A percentile compares a stretch with the other conserved stretches of the same genome.
Evolutionary conservation across 1,139 yeast genomes (phyloP).

Genomic region (Kurtzmaniella quercitrusa): DNA sequence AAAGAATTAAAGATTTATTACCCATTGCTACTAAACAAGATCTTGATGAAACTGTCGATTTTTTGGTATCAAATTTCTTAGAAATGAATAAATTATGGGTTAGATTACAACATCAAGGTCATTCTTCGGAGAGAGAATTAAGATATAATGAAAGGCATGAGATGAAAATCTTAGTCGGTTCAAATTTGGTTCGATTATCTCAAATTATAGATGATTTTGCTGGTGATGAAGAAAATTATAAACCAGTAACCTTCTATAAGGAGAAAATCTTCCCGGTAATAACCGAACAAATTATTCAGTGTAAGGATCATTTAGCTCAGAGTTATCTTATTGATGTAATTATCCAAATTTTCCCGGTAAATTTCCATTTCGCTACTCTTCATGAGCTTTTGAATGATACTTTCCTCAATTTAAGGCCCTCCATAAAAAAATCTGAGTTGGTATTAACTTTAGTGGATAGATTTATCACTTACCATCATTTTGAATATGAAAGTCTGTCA

Average conservation of each 20-base stretch:
- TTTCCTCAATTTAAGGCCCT: slow-evolving; percentile 60
- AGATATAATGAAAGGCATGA: slow-evolving; percentile 81
- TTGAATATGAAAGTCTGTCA: slow-evolving; percentile 21
- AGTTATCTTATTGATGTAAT: slow-evolving; percentile 83
- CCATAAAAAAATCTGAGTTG: slow-evolving; percentile 63
- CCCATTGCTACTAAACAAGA: slow-evolving; percentile 46
- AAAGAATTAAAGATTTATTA: slow-evolving; percentile 70
- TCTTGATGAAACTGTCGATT: slow-evolving; percentile 62
- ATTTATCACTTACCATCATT: slow-evolving; percentile 54
- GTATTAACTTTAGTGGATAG: slow-evolving; percentile 70
- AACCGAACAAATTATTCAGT: slow-evolving; percentile 87
- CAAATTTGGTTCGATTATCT: slow-evolving; percentile 82
- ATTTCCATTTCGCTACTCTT: slow-evolving; percentile 77
- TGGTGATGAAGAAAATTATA: slow-evolving; percentile 37
- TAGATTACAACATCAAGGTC: slow-evolving; percentile 92
- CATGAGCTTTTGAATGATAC: slow-evolving; percentile 63
- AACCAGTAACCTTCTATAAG: slow-evolving; percentile 48
- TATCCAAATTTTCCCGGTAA: slow-evolving; percentile 92
- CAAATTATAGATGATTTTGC: slow-evolving; percentile 70
- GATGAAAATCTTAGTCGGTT: slow-evolving; percentile 86
- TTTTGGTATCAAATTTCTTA: slow-evolving; percentile 79
- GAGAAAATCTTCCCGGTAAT: slow-evolving; percentile 69
- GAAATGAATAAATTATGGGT: slow-evolving; percentile 99
- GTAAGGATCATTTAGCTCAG: slow-evolving; percentile 89
- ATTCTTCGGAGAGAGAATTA: slow-evolving; percentile 72